These are phyloP conservation scores for Usnea hakonensis DNA, from an alignment of 495 filamentous ascomycete species.

Conservation along the genomic window DNA sequence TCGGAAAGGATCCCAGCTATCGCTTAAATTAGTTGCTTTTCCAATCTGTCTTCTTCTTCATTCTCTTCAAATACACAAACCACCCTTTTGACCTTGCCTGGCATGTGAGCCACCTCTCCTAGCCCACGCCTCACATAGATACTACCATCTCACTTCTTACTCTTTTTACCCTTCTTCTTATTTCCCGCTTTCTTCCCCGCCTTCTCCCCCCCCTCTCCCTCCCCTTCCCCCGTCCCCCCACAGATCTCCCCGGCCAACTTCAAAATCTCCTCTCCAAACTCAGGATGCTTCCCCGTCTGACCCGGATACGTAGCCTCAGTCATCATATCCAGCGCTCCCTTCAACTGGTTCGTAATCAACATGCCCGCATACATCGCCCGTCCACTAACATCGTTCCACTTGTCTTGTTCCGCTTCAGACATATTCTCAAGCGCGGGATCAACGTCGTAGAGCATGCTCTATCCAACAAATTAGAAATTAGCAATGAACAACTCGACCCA, in stretches of 20 bases:
- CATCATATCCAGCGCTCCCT: constrained; percentile 19
- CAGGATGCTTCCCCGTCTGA: constrained; percentile 18
- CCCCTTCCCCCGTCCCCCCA: neutral
- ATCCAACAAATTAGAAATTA: neutral
- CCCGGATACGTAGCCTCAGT: constrained; percentile 17
- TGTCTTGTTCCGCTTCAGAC: constrained; percentile 10
- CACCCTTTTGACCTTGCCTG: neutral
- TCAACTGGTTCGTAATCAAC: constrained; percentile 11
- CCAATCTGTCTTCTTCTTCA: too few species aligned
- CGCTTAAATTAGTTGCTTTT: too few species aligned
- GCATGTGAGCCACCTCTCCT: neutral
- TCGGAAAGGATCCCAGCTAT: too few species aligned
- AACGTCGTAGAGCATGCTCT: constrained; percentile 5
- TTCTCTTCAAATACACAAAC: too few species aligned
- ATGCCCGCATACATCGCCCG: constrained; percentile 8
- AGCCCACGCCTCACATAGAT: neutral
- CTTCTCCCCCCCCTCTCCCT: neutral
- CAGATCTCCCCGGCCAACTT: constrained; percentile 16
- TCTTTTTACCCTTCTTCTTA: neutral
- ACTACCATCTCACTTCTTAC: neutral
- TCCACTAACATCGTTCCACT: constrained; percentile 16
- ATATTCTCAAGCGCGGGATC: constrained; percentile 8
- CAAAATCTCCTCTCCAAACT: constrained; percentile 21
- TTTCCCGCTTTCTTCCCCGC: neutral
- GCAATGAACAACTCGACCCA: neutral